Evolutionary conservation across 129 eudicot genomes (phyloP), one percentile per base, ranked within the genome.

Genomic region (Kitagawia praeruptora): DNA sequence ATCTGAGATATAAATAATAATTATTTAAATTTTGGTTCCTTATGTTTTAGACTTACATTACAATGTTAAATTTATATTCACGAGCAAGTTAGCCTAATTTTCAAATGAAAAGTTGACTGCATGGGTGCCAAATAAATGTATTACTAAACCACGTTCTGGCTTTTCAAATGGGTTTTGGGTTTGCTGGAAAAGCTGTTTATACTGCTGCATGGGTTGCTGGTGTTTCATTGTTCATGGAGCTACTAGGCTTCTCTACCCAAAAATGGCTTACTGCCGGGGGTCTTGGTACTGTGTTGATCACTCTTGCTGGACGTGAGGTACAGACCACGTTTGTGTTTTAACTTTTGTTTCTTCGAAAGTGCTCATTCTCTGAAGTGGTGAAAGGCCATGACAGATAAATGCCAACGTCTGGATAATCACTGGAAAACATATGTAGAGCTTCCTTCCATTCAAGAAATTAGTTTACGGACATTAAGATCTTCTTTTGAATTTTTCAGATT

Each of bases 261-360:
- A 92, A 88, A 81, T 92, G 94, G 97, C 91, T 92, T 53, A 89
- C 97, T 66, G 97, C 97, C 78, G 97, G 97, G 74, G 94, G 97
- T 80, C 92, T 92, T 38, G 97, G 97, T 38, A 92, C 97, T 58
- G 97, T 92, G 64, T 86, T 92, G 90, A 86, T 92, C 39, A 88
- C 97, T 19, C 97, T 92, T 81, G 97, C 97, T 69, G 97, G 97
- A 53, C 92, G 97, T 76, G 97, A 92, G 94, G 97, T 92, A 78
- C 46, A 16, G 27, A 56, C 72, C 44, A n/a, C 71, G 40, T 25
- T 84, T 71, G 28, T 74, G 37, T 31, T 64, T 72, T 38, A 21
- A 23, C 13, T 44, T 73, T 12, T 58, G 10, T 45, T 61, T 45
- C 7, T 40, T 18, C 12, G 21, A 6, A 31, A n/a, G 45, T 51